Evolutionary conservation across 208 protist genomes (phyloP), one percentile per base, ranked within the genome.

Genomic region (Trypanosoma vivax): DNA sequence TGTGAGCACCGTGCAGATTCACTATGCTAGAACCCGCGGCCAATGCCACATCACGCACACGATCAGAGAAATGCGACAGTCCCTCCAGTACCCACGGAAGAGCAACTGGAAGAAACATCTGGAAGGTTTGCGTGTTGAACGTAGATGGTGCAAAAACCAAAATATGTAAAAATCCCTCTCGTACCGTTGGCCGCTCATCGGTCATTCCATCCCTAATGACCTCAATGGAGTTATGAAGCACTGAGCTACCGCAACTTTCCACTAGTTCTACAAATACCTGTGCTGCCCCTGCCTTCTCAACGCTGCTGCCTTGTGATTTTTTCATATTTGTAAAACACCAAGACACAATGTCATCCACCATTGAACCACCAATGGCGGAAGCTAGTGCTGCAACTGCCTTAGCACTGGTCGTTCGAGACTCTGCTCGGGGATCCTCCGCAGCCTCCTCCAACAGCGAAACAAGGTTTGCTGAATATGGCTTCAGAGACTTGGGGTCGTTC

Each of bases 81-180:
- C 87, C 87, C 39, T 94, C 74, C 11, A 96, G 70, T 30, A 96
- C 88, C 79, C 78, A 92, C 54, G 84, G 83, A 41, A 96, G 85
- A 27, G 74, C 71, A 11, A 90, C 19, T 2, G 83, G 76, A n/a
- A 94, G 66, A 46, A 96, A 78, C 31, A 65, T 50, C 63, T 87
- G 84, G 59, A 94, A 89, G 49, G 68, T 76, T 41, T 70, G 61
- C 14, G 67, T 43, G 42, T 48, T 56, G 34, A 96, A 68, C 9
- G 84, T 88, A 43, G 81, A 82, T 23, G 90, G 89, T 37, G 92
- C 65, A 75, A 96, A 96, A 30, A 94, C 76, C 71, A 96, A 91
- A 37, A 96, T 78, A 61, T 94, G 88, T 21, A 97, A 63, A 65
- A 92, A 96, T 18, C 86, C 90, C 53, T 97, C 87, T n/a, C 85